Evolutionary conservation across 768 basidiomycete genomes (phyloP).

Genomic region (Butyriboletus loyo): DNA sequence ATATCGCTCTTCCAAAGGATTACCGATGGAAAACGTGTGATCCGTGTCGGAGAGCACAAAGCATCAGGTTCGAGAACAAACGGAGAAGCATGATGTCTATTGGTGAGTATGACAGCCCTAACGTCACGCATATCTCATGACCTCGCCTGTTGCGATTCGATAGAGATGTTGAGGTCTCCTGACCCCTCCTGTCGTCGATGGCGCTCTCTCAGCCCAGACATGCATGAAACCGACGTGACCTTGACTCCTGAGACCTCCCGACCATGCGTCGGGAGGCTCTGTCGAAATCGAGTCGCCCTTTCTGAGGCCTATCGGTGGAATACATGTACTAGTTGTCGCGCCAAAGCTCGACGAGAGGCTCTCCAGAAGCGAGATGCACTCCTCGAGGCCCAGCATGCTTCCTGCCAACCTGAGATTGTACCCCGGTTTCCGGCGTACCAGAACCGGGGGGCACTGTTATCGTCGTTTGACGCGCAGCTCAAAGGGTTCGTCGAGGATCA

Average conservation of each 20-base stretch:
- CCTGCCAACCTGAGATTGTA: neutral
- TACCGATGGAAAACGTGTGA: constrained; percentile 45
- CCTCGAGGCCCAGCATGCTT: neutral
- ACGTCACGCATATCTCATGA: constrained; percentile 11
- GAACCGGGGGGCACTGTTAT: constrained; percentile 11
- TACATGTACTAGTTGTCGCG: constrained; percentile 39
- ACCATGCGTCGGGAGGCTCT: constrained; percentile 35
- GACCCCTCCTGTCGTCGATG: neutral
- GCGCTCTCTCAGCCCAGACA: constrained; percentile 8
- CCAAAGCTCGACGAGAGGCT: constrained; percentile 10
- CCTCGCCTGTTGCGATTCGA: neutral
- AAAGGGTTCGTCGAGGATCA: constrained; percentile 24
- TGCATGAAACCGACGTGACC: neutral
- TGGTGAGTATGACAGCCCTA: constrained; percentile 1
- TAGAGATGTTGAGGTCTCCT: neutral
- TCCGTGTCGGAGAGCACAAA: constrained; percentile 37
- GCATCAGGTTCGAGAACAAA: constrained; percentile 24
- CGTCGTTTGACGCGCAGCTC: constrained; percentile 16
- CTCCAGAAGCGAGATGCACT: neutral
- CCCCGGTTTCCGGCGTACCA: constrained; percentile 21
- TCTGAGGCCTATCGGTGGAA: constrained; percentile 39
- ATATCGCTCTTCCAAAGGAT: constrained; percentile 28
- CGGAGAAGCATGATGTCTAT: constrained; percentile 1
- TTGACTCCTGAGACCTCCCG: constrained; percentile 31
- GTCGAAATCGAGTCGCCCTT: constrained; percentile 37